A percentile compares a stretch with the other conserved stretches of the same genome.
These are phyloP conservation scores for Pythium pyrilobum DNA, from an alignment of 352 stramenopile species.

Conservation along the genomic window DNA sequence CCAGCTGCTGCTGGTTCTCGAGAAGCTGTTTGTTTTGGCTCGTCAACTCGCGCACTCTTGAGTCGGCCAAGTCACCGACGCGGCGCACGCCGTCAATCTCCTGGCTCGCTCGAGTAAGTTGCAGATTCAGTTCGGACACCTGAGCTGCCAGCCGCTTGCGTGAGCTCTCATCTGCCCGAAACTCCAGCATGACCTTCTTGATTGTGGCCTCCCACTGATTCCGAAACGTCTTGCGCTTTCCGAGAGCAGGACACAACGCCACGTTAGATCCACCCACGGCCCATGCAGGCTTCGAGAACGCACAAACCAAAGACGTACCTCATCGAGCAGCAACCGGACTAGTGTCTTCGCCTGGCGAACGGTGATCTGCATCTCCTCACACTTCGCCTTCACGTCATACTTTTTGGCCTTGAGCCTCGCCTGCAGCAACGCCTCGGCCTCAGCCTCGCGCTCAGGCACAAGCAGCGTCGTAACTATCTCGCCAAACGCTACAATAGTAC, in stretches of 20 bases:
- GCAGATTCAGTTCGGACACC: conserved; percentile 4
- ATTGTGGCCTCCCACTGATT: neutral
- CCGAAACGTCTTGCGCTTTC: neutral
- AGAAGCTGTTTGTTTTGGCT: conserved; percentile 23
- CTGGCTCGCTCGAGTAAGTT: conserved; percentile 17
- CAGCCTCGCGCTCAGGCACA: conserved; percentile 23
- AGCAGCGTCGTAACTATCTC: conserved; percentile 14
- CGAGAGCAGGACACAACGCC: neutral
- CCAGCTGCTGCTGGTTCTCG: conserved; percentile 27
- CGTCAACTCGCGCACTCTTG: conserved; percentile 3
- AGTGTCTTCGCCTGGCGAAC: conserved; percentile 50
- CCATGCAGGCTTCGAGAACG: neutral
- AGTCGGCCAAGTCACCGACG: conserved; percentile 8
- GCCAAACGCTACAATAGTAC: neutral
- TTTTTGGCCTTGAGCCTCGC: conserved; percentile 62
- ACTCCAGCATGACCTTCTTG: neutral
- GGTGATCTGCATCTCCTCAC: conserved; percentile 52
- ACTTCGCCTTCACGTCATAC: conserved; percentile 49
- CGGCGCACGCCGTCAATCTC: conserved; percentile 30
- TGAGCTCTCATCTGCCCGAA: neutral
- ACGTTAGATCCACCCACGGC: too few species aligned
- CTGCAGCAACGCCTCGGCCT: conserved; percentile 50
- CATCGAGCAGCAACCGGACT: conserved; percentile 36
- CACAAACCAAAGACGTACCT: conserved; percentile 7
- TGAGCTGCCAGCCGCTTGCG: conserved; percentile 4